phyloP scores from a whole-genome alignment of 352 stramenopile genomes.

The Blastocystis sp. region DNA sequence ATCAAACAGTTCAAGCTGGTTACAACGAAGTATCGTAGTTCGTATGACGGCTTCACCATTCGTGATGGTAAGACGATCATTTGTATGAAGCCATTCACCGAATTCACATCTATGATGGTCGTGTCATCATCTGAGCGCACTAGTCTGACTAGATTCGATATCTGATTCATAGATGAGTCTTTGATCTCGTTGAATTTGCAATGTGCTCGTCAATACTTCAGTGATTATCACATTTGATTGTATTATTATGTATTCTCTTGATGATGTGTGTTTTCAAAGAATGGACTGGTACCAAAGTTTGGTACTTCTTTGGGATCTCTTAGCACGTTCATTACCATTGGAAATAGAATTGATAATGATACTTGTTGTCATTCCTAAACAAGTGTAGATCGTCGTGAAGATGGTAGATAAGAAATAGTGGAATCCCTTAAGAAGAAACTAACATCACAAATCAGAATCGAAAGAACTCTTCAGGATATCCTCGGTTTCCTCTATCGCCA shows the following conservation, averaged over 20 bases:
- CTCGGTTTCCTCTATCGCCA: too few relatives aligned
- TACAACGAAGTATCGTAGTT: constrained; percentile 29
- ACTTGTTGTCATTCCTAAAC: too few relatives aligned
- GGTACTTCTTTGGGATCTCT: too few relatives aligned
- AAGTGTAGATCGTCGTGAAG: too few relatives aligned
- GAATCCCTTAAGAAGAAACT: too few relatives aligned
- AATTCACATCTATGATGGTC: constrained; percentile 52
- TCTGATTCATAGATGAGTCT: not conserved
- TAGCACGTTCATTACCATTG: too few relatives aligned
- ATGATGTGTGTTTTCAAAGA: not conserved
- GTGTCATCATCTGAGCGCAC: not conserved
- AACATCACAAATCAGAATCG: too few relatives aligned
- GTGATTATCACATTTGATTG: constrained; percentile 23
- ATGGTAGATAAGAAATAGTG: too few relatives aligned
- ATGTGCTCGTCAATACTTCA: constrained; percentile 11
- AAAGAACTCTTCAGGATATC: too few relatives aligned
- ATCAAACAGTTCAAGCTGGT: constrained; percentile 96
- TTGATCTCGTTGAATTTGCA: constrained; percentile 26
- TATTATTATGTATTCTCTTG: not conserved
- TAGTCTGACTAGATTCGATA: not conserved
- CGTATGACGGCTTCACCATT: constrained; percentile 31
- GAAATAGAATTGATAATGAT: too few relatives aligned
- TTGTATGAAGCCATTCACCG: constrained; percentile 53
- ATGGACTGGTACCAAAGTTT: too few relatives aligned
- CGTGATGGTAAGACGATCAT: constrained; percentile 26